phyloP scores from a whole-genome alignment of 1,284 basidiomycete genomes.

The Xerocomus nothofagi region DNA sequence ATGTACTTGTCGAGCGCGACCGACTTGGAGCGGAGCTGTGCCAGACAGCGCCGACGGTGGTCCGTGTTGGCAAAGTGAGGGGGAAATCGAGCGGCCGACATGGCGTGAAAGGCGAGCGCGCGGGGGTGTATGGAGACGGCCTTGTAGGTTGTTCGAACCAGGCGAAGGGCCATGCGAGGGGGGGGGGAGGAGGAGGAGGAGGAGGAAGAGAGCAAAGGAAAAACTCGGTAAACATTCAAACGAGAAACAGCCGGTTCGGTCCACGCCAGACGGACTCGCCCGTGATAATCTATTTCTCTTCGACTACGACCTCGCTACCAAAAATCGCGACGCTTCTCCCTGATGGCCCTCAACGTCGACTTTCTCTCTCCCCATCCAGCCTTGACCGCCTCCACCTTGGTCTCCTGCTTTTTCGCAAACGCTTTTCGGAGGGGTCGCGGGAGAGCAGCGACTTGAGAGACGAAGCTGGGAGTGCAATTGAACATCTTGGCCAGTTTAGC shows the following conservation, averaged over 20 bases:
- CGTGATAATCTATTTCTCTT: no score
- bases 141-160: constrained; percentile 4
- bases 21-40: constrained; percentile 60
- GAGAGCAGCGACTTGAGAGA: constrained; percentile 56
- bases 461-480: constrained; percentile 54
- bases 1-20: constrained; percentile 69
- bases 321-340: constrained; percentile 53
- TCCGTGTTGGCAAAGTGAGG: constrained; percentile 53
- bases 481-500: constrained; percentile 58
- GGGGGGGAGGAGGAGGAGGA: neutral
- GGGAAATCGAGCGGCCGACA: constrained; percentile 40
- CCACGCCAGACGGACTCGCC: no score
- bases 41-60: constrained; percentile 59
- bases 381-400: constrained; percentile 40
- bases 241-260: no score
- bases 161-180: constrained; percentile 14
- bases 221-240: neutral
- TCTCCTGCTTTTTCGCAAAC: constrained; percentile 40
- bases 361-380: constrained; percentile 63
- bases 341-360: constrained; percentile 51
- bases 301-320: constrained; percentile 48
- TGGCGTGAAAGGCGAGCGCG: constrained; percentile 21
- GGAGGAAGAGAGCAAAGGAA: neutral
- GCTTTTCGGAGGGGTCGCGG: constrained; percentile 45
- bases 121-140: neutral